Conservation (phyloP, 352 stramenopile species). For the Blastocystis sp. region DNA sequence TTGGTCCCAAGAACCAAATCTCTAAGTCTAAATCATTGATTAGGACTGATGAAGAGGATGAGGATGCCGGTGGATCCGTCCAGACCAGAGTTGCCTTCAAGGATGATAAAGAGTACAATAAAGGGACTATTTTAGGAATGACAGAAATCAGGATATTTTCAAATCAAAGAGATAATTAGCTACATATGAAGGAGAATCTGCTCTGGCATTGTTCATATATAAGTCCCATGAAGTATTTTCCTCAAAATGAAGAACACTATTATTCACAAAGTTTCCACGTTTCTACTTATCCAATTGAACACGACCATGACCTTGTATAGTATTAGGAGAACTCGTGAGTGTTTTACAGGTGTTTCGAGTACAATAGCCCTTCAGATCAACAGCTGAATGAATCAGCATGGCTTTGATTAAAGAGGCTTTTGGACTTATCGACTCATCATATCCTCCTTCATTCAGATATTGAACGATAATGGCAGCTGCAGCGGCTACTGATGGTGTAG, state of each 20-base stretch:
- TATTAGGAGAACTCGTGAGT: background rate
- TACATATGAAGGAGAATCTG: background rate
- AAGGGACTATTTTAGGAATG: background rate
- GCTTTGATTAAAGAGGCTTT: constrained; percentile 33
- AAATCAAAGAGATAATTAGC: background rate
- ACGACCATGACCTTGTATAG: constrained; percentile 1
- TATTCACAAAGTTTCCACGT: background rate
- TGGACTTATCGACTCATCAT: background rate
- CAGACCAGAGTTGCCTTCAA: constrained; percentile 34
- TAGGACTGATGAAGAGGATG: background rate
- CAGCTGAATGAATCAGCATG: constrained; percentile 17
- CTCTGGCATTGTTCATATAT: background rate
- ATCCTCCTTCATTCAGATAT: constrained; percentile 4
- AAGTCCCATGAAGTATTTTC: constrained; percentile 4
- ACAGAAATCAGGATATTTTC: constrained; percentile 5
- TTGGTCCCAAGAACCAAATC: background rate
- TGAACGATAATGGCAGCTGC: background rate
- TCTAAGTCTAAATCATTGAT: constrained; percentile 15
- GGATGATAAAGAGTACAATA: background rate
- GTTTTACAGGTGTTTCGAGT: background rate
- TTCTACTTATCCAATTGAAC: background rate
- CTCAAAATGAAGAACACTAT: constrained; percentile 10
- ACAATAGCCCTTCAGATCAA: background rate
- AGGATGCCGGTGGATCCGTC: background rate
- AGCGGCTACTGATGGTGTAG: background rate